phyloP scores from a whole-genome alignment of 1,139 yeast species.

The Pichia inconspicua region DNA sequence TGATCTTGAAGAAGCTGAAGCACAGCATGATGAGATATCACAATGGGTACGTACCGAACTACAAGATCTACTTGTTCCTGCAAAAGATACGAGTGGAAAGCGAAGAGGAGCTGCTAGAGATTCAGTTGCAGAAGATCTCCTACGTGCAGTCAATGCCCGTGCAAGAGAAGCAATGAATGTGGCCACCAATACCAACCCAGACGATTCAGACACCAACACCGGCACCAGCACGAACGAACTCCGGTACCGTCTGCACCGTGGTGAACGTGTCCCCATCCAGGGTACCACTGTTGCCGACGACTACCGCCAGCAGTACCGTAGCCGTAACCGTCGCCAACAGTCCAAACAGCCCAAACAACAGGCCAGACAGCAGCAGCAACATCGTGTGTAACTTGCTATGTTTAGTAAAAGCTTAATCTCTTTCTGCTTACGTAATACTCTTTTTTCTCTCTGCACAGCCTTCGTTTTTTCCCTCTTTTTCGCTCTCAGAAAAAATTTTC shows the following conservation, averaged over 20 bases:
- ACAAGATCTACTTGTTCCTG: conserved; percentile 10
- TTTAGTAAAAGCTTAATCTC: no score
- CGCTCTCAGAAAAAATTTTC: neutral
- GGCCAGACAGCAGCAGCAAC: no score
- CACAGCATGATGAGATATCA: conserved; percentile 13
- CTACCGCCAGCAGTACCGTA: neutral
- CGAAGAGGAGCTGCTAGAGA: neutral
- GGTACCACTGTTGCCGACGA: neutral
- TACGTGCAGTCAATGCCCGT: neutral
- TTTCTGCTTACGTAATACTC: neutral
- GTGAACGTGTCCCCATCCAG: neutral
- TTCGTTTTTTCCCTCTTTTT: neutral
- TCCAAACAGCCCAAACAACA: no score
- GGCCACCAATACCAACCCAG: neutral
- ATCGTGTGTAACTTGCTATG: no score
- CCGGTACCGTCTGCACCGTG: neutral
- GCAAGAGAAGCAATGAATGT: neutral
- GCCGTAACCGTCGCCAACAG: neutral
- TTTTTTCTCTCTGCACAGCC: neutral
- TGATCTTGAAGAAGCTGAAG: conserved; percentile 10
- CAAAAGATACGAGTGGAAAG: conserved; percentile 10
- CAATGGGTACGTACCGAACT: conserved; percentile 23
- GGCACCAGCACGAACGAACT: neutral
- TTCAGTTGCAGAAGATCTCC: conserved; percentile 8
- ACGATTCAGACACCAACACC: neutral